Base-by-base conservation (phyloP, 2,329 filamentous ascomycete genomes). In the Trichoderma guizhouense region DNA sequence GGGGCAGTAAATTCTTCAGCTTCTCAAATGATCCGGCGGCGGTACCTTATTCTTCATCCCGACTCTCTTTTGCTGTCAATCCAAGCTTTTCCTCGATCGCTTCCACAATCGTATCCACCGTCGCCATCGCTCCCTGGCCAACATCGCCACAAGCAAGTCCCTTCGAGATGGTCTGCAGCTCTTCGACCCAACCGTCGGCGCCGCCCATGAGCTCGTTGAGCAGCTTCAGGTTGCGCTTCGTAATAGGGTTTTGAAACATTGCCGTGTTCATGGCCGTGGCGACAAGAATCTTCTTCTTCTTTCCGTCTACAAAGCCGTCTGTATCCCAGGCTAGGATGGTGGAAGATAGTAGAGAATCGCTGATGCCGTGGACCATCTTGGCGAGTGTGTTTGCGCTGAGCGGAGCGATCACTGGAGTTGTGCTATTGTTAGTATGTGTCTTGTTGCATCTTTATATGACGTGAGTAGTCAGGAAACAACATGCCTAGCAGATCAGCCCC, bases 241-340 rank as follows among this genome's bases (percentile, higher is more conserved):
- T 97, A 60, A 97, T 84, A 2, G 94, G 95, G 79, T 98, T 94
- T 70, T 86, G 85, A 92, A 93, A 97, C 95, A 97, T 97, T 5
- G 91, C 90, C 28, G 90, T 94, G 80, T 98, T 97, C 93, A 97
- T 97, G 34, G 92, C 90, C 1, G 91, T 91, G 3, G 92, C 92
- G 0, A 95, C 92, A 2, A 96, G 77, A 43, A 97, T 93, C 74
- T 85, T 88, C 80, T 91, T 91, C 79, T 86, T 89, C 7, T 57
- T 64, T 18, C 79, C 81, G 73, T 92, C 90, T 7, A 91, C 82
- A 18, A 85, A 79, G 0, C 90, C 89, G n/a, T 86, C 86, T 0
- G 90, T 91, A 81, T 98, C 95, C 96, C 95, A 99, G 0, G 95
- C 95, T 24, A 95, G 86, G 47, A 96, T 86, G 0, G 96, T 91